Percentiles rank a stretch among this genome's conserved stretches.
Evolutionary conservation across 192 early-diverging fungal species (phyloP).

Genomic region (Linnemannia elongata): DNA sequence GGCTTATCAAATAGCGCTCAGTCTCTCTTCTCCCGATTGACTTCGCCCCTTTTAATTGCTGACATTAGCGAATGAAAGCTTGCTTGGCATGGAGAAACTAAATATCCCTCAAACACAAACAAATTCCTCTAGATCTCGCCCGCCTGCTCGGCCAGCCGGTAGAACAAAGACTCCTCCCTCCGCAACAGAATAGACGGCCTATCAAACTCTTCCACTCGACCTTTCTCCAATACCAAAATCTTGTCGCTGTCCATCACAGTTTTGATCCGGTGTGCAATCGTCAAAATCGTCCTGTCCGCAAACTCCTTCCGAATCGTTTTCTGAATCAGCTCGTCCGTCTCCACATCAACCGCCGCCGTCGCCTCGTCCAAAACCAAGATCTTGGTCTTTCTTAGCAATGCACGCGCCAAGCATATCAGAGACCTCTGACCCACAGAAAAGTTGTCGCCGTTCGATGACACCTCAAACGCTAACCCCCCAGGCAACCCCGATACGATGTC

Average conservation of each 20-base stretch:
- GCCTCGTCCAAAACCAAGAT: conserved; percentile 92
- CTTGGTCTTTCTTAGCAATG: conserved; percentile 74
- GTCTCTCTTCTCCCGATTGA: too few species aligned
- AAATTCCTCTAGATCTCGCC: conserved; percentile 21
- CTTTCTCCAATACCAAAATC: conserved; percentile 61
- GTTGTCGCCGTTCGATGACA: conserved; percentile 86
- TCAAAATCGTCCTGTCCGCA: conserved; percentile 63
- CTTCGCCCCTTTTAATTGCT: too few species aligned
- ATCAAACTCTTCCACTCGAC: conserved; percentile 56
- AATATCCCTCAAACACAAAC: neutral
- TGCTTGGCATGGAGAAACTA: conserved; percentile 1
- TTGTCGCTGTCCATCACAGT: conserved; percentile 63
- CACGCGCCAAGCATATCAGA: conserved; percentile 81
- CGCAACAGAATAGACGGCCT: conserved; percentile 23
- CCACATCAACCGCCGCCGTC: conserved; percentile 74
- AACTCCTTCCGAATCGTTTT: conserved; percentile 62
- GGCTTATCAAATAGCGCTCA: too few species aligned
- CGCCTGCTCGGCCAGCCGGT: conserved; percentile 36
- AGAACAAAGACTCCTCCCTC: conserved; percentile 36
- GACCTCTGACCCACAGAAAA: conserved; percentile 86
- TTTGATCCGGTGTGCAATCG: conserved; percentile 70
- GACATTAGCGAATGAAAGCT: too few species aligned
- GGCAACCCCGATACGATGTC: conserved; percentile 41
- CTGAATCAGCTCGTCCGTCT: conserved; percentile 61
- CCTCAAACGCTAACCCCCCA: conserved; percentile 71